Conservation (phyloP, 1,139 yeast genomes). For the Torulaspora pretoriensis region DNA sequence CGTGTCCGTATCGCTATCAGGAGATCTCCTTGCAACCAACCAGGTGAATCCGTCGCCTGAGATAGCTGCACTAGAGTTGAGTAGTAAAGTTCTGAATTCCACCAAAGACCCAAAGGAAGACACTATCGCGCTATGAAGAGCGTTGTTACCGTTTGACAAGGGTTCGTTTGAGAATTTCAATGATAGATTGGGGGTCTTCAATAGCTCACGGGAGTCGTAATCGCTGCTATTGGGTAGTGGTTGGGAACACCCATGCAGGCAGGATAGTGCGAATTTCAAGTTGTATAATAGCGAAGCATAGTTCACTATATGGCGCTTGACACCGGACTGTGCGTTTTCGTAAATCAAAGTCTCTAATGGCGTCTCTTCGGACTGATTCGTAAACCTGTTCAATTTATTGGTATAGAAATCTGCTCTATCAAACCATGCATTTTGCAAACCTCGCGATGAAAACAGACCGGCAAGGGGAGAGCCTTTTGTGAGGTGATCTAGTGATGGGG, state of each 20-base stretch:
- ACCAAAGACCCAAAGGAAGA: conserved; percentile 62
- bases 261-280: conserved; percentile 54
- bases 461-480: conserved; percentile 40
- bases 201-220: conserved; percentile 34
- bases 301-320: conserved; percentile 43
- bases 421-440: conserved; percentile 58
- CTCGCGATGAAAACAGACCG: conserved; percentile 52
- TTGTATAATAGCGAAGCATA: conserved; percentile 59
- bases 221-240: conserved; percentile 15
- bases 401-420: conserved; percentile 49
- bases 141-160: conserved; percentile 24
- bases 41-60: conserved; percentile 76
- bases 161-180: conserved; percentile 41
- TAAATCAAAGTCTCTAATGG: conserved; percentile 31
- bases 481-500: conserved; percentile 28
- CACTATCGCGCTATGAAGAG: conserved; percentile 44
- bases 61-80: conserved; percentile 58
- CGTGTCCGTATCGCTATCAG: conserved; percentile 27
- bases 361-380: conserved; percentile 22
- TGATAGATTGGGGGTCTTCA: conserved; percentile 43
- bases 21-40: conserved; percentile 58
- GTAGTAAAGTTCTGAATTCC: conserved; percentile 60
- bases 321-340: conserved; percentile 31
- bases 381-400: conserved; percentile 43
- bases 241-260: conserved; percentile 39